phyloP scores from a whole-genome alignment of 805 yeast genomes.

The Pichia eremophila region DNA sequence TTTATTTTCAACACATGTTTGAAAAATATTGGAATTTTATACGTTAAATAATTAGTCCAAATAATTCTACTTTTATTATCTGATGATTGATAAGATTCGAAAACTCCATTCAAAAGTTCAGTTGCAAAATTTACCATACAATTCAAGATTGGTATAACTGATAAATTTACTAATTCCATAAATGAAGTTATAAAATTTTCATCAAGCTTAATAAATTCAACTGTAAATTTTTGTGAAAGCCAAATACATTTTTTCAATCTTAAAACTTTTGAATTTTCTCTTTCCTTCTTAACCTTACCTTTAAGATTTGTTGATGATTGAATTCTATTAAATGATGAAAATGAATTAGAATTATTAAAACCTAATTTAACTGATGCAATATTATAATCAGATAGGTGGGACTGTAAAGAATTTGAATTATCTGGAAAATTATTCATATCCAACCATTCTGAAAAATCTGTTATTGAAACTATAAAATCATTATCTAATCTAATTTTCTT shows the following conservation, averaged over 20 bases:
- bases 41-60: slow-evolving; percentile 21
- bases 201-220: slow-evolving; percentile 17
- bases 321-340: not conserved
- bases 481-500: slow-evolving; percentile 10
- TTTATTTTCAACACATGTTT: slow-evolving; percentile 20
- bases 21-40: slow-evolving; percentile 20
- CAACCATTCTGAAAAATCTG: slow-evolving; percentile 11
- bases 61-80: slow-evolving; percentile 12
- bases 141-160: slow-evolving; percentile 22
- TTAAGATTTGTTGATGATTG: not conserved
- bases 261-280: slow-evolving; percentile 12
- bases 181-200: slow-evolving; percentile 21
- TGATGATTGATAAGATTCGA: slow-evolving; percentile 21
- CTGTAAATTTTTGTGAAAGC: slow-evolving; percentile 23
- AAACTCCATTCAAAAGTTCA: slow-evolving; percentile 20
- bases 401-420: not conserved
- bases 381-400: slow-evolving; percentile 1
- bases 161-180: slow-evolving; percentile 21
- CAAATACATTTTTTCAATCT: slow-evolving; percentile 24
- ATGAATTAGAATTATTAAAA: not conserved
- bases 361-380: slow-evolving; percentile 2
- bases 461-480: slow-evolving; percentile 11
- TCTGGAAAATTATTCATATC: not conserved
- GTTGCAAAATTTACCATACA: slow-evolving; percentile 22
- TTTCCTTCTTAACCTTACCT: not conserved